Evolutionary conservation across 2,329 filamentous ascomycete genomes (phyloP).

Genomic region (Pestalotiopsis sp.): DNA sequence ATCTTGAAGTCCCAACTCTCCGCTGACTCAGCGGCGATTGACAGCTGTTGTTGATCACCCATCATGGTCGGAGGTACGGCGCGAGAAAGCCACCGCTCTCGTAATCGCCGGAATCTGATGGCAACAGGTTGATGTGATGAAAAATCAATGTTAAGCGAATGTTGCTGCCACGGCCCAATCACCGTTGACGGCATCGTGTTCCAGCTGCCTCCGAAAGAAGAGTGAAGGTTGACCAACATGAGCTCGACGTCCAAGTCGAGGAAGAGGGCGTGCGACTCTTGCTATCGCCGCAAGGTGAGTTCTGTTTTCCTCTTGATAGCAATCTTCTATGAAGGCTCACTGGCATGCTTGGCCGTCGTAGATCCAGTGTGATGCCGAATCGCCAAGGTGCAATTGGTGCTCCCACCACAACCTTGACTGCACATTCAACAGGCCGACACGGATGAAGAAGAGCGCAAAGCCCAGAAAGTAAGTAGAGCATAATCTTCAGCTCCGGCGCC

Average conservation of each 20-base stretch:
- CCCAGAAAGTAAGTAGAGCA: slow-evolving; percentile 7
- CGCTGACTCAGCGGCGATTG: slow-evolving; percentile 5
- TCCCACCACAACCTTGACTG: slow-evolving; percentile 10
- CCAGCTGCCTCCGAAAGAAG: not conserved
- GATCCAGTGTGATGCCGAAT: slow-evolving; percentile 12
- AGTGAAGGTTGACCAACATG: not conserved
- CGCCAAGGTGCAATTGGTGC: slow-evolving; percentile 13
- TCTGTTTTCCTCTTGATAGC: not conserved
- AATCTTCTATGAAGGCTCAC: not conserved
- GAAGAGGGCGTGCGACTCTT: slow-evolving; percentile 14
- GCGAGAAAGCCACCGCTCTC: not conserved
- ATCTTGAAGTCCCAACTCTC: not conserved
- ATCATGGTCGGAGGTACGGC: not conserved
- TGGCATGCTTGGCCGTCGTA: not conserved
- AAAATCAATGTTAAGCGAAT: not conserved
- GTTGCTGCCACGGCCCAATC: not conserved
- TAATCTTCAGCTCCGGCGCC: not conserved
- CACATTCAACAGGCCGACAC: slow-evolving; percentile 9
- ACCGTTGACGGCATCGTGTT: too few species aligned
- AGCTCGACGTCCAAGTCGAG: not conserved
- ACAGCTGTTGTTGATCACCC: not conserved
- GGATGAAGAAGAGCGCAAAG: not conserved
- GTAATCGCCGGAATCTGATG: not conserved
- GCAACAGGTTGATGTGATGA: not conserved
- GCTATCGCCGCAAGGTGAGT: slow-evolving; percentile 11